Base-by-base conservation (phyloP, 2,329 filamentous ascomycete genomes). In the Ascochyta pisi region DNA sequence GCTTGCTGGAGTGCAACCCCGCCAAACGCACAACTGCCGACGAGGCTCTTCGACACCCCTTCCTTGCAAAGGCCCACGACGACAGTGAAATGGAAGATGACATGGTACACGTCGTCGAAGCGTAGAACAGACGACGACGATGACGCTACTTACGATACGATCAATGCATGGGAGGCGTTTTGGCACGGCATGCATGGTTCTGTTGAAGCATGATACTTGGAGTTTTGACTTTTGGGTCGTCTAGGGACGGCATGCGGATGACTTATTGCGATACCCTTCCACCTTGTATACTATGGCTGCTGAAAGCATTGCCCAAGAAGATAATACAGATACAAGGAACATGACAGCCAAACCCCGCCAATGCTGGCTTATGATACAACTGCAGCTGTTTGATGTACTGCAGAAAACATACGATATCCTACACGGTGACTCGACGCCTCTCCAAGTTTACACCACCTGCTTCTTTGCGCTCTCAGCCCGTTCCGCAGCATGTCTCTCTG, bases 1-100 rank as follows among this genome's bases (percentile, higher is more conserved):
- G 84, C 16, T 91, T 90, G 65, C 83, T 96, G 73, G 90, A 95
- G 52, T 79, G 93, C 43, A 90, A 96, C 69, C 90, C 91, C 0
- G 79, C 79, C 24, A 87, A 84, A 73, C 81, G 91, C 24, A 90
- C 94, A 54, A 91, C 88, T 38, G 91, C 91, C 1, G 83, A 84
- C 29, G 86, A 93, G 65, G 91, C 91, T 0, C 74, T 96, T 42
- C 74, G 84, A 45, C 90, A 94, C 73, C 85, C 89, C 0, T 94
- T 94, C 68, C 74, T 93, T 59, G 49, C 62, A 26, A 73, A 69
- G 41, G 66, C 64, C 4, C 62, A 65, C 37, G 72, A 72, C 26
- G 69, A 70, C 10, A 64, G 54, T 29, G 70, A 69, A 31, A 64
- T 60, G 1, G 74, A 74, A 22, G 69, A 77, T 15, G 73, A 76